phyloP scores from a whole-genome alignment of 108 stramenopile species.

The Hondaea fermentalgiana region DNA sequence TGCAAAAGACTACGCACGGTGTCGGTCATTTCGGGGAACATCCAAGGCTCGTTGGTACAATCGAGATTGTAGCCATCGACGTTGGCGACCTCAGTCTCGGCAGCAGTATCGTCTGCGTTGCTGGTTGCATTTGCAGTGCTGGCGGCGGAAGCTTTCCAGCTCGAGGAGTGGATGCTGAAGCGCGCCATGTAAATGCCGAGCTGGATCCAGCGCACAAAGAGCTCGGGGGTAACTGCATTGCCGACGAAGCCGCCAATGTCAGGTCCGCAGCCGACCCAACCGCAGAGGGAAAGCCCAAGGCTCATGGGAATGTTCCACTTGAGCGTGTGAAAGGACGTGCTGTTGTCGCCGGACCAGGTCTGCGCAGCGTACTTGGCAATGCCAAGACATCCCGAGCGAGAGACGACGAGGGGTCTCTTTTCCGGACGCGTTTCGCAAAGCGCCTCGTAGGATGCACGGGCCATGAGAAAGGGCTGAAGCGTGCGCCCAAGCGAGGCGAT shows the following conservation, averaged over 20 bases:
- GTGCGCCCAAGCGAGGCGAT: neutral
- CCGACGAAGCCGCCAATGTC: conserved; percentile 12
- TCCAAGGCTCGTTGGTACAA: conserved; percentile 13
- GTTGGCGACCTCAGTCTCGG: neutral
- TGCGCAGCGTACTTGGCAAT: neutral
- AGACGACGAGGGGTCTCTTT: neutral
- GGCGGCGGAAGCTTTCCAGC: neutral
- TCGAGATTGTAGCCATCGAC: neutral
- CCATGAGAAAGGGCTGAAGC: neutral
- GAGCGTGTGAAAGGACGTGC: neutral
- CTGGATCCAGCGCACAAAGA: conserved; percentile 17
- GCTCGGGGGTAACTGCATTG: neutral
- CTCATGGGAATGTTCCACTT: conserved; percentile 19
- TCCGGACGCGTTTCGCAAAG: neutral
- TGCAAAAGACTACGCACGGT: neutral
- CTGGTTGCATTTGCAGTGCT: neutral
- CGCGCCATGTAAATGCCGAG: neutral
- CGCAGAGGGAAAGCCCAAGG: neutral
- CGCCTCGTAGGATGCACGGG: neutral
- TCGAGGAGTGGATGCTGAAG: conserved; percentile 6
- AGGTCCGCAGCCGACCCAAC: neutral
- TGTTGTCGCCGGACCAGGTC: conserved; percentile 16
- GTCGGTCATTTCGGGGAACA: neutral
- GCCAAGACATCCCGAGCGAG: neutral
- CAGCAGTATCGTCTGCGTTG: neutral